phyloP scores from a whole-genome alignment of 78 protist genomes.

The Emiliania huxleyi region DNA sequence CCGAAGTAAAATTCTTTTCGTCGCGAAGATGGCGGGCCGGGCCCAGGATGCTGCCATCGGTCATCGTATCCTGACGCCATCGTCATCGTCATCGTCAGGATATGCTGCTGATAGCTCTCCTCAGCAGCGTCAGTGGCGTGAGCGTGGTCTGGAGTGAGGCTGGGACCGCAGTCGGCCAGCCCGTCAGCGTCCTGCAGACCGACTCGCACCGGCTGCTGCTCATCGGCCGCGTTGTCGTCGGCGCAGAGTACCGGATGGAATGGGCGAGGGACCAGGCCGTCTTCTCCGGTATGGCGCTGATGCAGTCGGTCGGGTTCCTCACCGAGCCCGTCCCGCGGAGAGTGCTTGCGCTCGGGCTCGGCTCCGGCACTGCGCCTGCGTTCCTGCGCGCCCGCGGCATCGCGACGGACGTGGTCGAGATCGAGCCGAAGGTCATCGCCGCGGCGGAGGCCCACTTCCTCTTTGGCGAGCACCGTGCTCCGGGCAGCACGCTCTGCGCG shows the following conservation, averaged over 20 bases:
- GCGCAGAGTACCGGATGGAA: not conserved
- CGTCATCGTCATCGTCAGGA: no score
- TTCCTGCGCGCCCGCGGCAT: not conserved
- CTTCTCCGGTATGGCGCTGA: not conserved
- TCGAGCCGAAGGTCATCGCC: not conserved
- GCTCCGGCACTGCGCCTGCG: not conserved
- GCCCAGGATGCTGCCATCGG: no score
- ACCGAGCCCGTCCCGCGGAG: not conserved
- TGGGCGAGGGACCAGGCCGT: not conserved
- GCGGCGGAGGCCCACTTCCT: not conserved
- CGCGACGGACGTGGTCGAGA: not conserved
- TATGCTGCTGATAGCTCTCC: no score
- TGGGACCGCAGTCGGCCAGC: no score
- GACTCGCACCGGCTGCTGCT: not conserved
- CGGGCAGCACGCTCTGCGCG: not conserved
- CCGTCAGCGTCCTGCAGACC: not conserved
- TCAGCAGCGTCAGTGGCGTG: no score
- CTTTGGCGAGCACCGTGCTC: not conserved
- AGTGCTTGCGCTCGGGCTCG: not conserved
- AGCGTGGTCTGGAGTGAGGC: no score
- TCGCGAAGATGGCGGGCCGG: no score
- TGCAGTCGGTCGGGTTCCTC: not conserved
- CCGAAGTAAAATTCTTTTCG: no score
- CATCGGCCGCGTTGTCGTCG: not conserved
- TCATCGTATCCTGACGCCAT: no score